Evolutionary conservation across 331 rosid genomes (phyloP), one percentile per base, ranked within the genome.

Genomic region (Rhamnella rubrinervis): DNA sequence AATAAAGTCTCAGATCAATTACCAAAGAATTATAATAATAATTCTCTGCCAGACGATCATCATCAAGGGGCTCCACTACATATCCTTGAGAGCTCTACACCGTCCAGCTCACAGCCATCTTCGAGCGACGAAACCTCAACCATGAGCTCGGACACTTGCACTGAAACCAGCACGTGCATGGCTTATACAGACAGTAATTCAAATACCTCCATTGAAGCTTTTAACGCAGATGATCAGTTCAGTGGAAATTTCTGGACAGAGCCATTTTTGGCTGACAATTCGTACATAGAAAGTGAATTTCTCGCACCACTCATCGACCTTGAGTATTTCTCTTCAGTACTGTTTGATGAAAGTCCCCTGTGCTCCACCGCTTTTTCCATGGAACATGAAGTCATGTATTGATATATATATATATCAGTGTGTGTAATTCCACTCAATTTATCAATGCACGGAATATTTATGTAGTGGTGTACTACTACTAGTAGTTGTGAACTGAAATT

Each of bases 191-290:
- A 63, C 8, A 67, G 65, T 31, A 26, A 60, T 5, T 57, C 53
- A 28, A 35, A 17, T 51, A 56, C 50, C 10, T 73, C 81, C 70
- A 44, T 78, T 2, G 87, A 80, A 47, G 55, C 69, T 0, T 60
- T 61, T 51, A 47, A 23, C 5, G 74, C 35, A 31, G 35, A 31
- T 31, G 35, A 31, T 31, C 35, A 75, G 4, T 60, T 73, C n/a
- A 51, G 63, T 37, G 83, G 73, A 20, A 62, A 61, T 56, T 83
- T 89, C 70, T 86, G 85, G 92, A 70, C 84, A 25, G 63, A 84
- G 37, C 83, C 89, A 59, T 83, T 65, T 67, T 51, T 71, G 55
- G 55, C 44, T 9, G 88, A 87, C 61, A 52, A 73, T 66, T 82
- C 66, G 31, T 67, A 71, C 38, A 20, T 63, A 47, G 67, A 75